Evolutionary conservation across 192 early-diverging fungal species (phyloP).

Genomic region (Kappamyces sp.): DNA sequence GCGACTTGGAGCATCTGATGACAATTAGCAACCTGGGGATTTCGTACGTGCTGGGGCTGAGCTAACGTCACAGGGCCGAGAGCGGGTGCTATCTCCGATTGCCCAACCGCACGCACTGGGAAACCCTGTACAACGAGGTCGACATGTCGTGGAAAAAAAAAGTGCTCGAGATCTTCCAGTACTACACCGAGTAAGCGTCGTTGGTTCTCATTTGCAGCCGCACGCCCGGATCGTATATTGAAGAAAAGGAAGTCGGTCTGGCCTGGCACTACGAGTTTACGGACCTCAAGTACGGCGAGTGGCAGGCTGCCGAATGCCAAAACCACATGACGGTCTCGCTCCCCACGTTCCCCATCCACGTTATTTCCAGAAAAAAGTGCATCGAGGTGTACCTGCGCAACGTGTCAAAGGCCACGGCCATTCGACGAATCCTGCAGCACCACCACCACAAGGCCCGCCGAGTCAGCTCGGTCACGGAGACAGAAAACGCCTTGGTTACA

Average conservation of each 20-base stretch:
- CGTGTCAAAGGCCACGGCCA: conserved; percentile 59
- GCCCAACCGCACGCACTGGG: conserved; percentile 53
- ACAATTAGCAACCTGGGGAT: conserved; percentile 37
- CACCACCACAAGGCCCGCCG: conserved; percentile 31
- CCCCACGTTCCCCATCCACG: conserved; percentile 63
- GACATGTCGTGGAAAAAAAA: conserved; percentile 64
- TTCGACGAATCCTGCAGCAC: conserved; percentile 53
- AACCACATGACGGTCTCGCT: conserved; percentile 76
- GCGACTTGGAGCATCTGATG: conserved; percentile 33
- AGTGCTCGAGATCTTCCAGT: conserved; percentile 74
- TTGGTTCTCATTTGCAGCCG: conserved; percentile 33
- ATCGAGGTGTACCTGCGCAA: conserved; percentile 70
- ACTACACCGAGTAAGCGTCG: conserved; percentile 62
- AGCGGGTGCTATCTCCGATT: conserved; percentile 66
- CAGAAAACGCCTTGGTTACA: conserved; percentile 7
- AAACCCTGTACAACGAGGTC: conserved; percentile 45
- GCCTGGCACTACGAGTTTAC: conserved; percentile 68
- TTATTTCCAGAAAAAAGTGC: conserved; percentile 57
- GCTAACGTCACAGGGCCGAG: conserved; percentile 50
- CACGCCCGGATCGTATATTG: conserved; percentile 72
- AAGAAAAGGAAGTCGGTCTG: conserved; percentile 64
- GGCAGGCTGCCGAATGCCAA: conserved; percentile 80
- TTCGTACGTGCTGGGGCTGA: conserved; percentile 21
- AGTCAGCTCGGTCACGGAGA: conserved; percentile 11
- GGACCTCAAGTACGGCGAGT: conserved; percentile 56